Evolutionary conservation across 2,329 filamentous ascomycete species (phyloP).

Genomic region (Aspergillus ruber): DNA sequence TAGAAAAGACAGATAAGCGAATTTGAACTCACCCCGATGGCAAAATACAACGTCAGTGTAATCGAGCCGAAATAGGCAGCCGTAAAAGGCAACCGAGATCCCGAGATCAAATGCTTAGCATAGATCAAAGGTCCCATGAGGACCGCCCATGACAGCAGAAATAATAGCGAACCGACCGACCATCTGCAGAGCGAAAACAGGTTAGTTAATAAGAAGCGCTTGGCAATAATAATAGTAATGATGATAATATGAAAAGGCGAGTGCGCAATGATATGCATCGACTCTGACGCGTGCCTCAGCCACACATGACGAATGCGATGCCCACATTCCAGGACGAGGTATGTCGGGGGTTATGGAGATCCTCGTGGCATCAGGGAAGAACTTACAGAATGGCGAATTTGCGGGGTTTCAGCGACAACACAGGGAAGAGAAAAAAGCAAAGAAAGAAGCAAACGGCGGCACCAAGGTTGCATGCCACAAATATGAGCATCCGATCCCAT

Average conservation of each 20-base stretch:
- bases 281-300: constrained; percentile 3
- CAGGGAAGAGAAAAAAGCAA: constrained; percentile 79
- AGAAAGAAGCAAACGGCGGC: constrained; percentile 88
- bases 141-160: constrained; percentile 86
- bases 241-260: background rate
- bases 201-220: constrained; percentile 16
- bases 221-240: constrained; percentile 5
- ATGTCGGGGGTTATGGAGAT: constrained; percentile 5
- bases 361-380: background rate
- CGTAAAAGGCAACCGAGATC: constrained; percentile 82
- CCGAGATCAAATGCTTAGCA: constrained; percentile 74
- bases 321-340: constrained; percentile 5
- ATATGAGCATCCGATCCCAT: constrained; percentile 93
- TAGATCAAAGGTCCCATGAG: constrained; percentile 89
- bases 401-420: constrained; percentile 70
- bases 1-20: constrained; percentile 5
- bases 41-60: constrained; percentile 81
- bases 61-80: constrained; percentile 94
- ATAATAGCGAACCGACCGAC: constrained; percentile 86
- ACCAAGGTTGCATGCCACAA: constrained; percentile 82
- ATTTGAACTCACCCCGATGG: constrained; percentile 66
- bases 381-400: constrained; percentile 98
- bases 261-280: constrained; percentile 2
- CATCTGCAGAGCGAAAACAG: constrained; percentile 56
- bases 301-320: constrained; percentile 18